phyloP scores from a whole-genome alignment of 2,329 filamentous ascomycete species.

The Exophiala calicioides region DNA sequence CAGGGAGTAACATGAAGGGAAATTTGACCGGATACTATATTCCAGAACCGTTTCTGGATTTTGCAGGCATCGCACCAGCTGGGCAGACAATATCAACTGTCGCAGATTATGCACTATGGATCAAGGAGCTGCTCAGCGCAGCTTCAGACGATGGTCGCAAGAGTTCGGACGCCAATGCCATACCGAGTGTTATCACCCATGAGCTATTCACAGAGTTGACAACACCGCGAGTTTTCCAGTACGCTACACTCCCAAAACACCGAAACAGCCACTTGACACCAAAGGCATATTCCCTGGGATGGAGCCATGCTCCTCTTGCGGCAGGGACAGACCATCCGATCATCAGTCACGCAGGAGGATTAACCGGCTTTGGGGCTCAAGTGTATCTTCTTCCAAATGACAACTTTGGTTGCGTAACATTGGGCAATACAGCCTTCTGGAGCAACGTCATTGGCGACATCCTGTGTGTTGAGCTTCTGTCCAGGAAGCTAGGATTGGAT shows the following conservation, averaged over 20 bases:
- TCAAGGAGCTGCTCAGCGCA: slow-evolving; percentile 48
- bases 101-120: slow-evolving; percentile 51
- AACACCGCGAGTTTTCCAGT: too few species aligned
- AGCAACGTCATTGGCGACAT: slow-evolving; percentile 7
- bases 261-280: too few species aligned
- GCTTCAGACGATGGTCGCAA: slow-evolving; percentile 1
- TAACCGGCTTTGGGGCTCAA: slow-evolving; percentile 10
- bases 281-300: slow-evolving; percentile 30
- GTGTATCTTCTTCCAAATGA: slow-evolving; percentile 12
- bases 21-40: slow-evolving; percentile 7
- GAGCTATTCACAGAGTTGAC: slow-evolving; percentile 40
- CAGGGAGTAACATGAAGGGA: too few species aligned
- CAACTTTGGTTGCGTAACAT: slow-evolving; percentile 7
- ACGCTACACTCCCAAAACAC: too few species aligned
- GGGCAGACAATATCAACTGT: slow-evolving; percentile 39
- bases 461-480: slow-evolving; percentile 6
- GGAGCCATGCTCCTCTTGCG: neutral
- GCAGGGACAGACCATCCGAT: slow-evolving; percentile 6
- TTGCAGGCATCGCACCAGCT: slow-evolving; percentile 25
- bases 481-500: slow-evolving; percentile 5
- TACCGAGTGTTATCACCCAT: slow-evolving; percentile 27
- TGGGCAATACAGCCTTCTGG: slow-evolving; percentile 8
- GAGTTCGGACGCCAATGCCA: neutral
- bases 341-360: slow-evolving; percentile 7
- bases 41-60: slow-evolving; percentile 7